phyloP scores from a whole-genome alignment of 2,329 filamentous ascomycete species.

The Lasiodiplodia sp. region DNA sequence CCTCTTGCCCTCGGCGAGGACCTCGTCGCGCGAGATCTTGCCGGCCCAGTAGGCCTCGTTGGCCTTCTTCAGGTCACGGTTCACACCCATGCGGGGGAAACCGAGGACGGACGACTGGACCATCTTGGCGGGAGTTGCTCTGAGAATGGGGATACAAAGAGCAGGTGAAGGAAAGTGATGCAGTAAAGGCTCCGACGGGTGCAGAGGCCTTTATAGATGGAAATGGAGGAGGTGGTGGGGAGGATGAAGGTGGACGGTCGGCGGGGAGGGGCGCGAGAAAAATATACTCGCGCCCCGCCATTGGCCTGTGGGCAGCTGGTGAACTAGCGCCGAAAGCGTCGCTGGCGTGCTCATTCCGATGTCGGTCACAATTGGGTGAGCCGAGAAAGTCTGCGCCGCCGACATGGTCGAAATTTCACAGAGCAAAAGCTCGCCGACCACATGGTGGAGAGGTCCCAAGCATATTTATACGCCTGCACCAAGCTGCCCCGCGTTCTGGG shows the following conservation, averaged over 20 bases:
- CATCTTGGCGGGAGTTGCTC: slow-evolving; percentile 43
- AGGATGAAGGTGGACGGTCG: slow-evolving; percentile 10
- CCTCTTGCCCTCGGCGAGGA: slow-evolving; percentile 94
- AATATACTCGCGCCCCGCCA: slow-evolving; percentile 30
- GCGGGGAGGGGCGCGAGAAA: slow-evolving; percentile 27
- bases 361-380: slow-evolving; percentile 18
- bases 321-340: slow-evolving; percentile 30
- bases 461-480: slow-evolving; percentile 22
- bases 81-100: slow-evolving; percentile 98
- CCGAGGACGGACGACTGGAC: slow-evolving; percentile 79
- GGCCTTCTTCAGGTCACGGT: slow-evolving; percentile 99
- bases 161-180: slow-evolving; percentile 7
- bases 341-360: slow-evolving; percentile 30
- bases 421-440: slow-evolving; percentile 9
- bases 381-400: slow-evolving; percentile 14
- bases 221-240: slow-evolving; percentile 15
- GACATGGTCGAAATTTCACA: background rate
- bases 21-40: slow-evolving; percentile 90
- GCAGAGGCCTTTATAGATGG: slow-evolving; percentile 20
- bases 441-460: background rate
- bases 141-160: slow-evolving; percentile 1
- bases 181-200: slow-evolving; percentile 8
- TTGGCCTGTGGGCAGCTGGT: slow-evolving; percentile 25
- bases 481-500: slow-evolving; percentile 29
- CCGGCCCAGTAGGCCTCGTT: slow-evolving; percentile 97